phyloP scores from a whole-genome alignment of 495 filamentous ascomycete species.

The Trichocladium uniseriatum region DNA sequence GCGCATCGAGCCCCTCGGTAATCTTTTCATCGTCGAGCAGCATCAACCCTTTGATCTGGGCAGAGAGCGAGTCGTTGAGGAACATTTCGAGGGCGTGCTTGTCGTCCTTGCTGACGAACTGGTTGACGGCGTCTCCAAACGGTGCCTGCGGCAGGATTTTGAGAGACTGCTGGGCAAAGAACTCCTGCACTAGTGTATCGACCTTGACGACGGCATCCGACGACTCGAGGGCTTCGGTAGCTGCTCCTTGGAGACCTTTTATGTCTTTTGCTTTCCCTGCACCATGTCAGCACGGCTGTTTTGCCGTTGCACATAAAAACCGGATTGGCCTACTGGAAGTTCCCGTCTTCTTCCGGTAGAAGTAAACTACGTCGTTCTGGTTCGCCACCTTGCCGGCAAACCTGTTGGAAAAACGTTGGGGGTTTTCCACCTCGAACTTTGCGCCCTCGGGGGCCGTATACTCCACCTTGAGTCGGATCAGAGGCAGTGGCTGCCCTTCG shows the following conservation, averaged over 20 bases:
- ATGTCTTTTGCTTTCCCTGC: conserved; percentile 28
- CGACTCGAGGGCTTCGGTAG: conserved; percentile 47
- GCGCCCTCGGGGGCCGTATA: conserved; percentile 80
- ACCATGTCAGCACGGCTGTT: conserved; percentile 2
- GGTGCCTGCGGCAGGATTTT: conserved; percentile 85
- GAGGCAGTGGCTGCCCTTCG: conserved; percentile 65
- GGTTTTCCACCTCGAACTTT: conserved; percentile 86
- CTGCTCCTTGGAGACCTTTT: conserved; percentile 47
- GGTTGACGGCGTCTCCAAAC: conserved; percentile 85
- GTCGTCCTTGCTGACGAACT: conserved; percentile 94
- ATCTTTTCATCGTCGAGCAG: conserved; percentile 60
- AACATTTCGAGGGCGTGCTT: conserved; percentile 88
- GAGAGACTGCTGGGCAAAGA: conserved; percentile 70
- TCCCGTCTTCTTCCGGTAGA: conserved; percentile 72
- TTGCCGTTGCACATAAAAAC: not conserved
- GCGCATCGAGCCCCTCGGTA: conserved; percentile 46
- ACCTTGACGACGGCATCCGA: conserved; percentile 79
- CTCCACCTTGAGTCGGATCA: conserved; percentile 86
- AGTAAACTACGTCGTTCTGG: conserved; percentile 85
- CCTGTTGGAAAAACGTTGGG: conserved; percentile 90
- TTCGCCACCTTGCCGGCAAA: conserved; percentile 89
- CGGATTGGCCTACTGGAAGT: conserved; percentile 24
- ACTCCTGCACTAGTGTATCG: conserved; percentile 77
- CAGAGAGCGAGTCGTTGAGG: conserved; percentile 66
- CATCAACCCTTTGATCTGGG: conserved; percentile 67